These are phyloP conservation scores for Balakata baccata DNA, from an alignment of 345 rosid species.

Conservation along the genomic window DNA sequence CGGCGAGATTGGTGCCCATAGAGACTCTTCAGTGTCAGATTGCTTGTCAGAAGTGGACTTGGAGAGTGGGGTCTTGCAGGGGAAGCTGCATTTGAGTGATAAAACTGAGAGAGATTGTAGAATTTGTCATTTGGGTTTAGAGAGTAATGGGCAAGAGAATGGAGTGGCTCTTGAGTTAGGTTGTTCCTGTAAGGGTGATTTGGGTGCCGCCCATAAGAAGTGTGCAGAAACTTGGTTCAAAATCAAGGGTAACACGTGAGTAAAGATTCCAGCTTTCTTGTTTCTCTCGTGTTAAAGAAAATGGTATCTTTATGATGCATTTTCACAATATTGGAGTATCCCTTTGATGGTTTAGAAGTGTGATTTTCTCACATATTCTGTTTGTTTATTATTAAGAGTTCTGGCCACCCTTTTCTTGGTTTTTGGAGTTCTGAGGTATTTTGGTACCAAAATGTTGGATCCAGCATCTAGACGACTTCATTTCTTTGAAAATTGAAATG, in stretches of 20 bases:
- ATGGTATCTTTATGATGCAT: background rate
- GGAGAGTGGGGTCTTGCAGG: slow-evolving; percentile 42
- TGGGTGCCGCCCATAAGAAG: slow-evolving; percentile 42
- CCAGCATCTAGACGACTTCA: slow-evolving; percentile 10
- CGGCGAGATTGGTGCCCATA: slow-evolving; percentile 42
- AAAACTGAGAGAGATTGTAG: slow-evolving; percentile 50
- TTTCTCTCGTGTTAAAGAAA: background rate
- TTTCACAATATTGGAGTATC: background rate
- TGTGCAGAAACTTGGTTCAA: slow-evolving; percentile 54
- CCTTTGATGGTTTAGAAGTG: background rate
- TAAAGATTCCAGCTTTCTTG: background rate
- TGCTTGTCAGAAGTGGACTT: slow-evolving; percentile 46
- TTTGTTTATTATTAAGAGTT: background rate
- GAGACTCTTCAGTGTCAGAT: slow-evolving; percentile 38
- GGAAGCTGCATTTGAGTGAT: slow-evolving; percentile 38
- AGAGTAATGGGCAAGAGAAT: slow-evolving; percentile 31
- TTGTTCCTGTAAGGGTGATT: slow-evolving; percentile 45
- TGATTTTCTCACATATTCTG: background rate
- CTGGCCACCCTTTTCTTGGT: slow-evolving; percentile 1
- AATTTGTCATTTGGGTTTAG: slow-evolving; percentile 64
- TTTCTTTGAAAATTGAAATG: slow-evolving; percentile 7
- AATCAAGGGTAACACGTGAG: slow-evolving; percentile 45
- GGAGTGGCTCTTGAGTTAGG: slow-evolving; percentile 39
- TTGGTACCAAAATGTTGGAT: slow-evolving; percentile 11
- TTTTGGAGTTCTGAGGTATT: background rate